These are phyloP conservation scores for Asterophora lycoperdoides DNA, from an alignment of 768 basidiomycete genomes.

Conservation along the genomic window DNA sequence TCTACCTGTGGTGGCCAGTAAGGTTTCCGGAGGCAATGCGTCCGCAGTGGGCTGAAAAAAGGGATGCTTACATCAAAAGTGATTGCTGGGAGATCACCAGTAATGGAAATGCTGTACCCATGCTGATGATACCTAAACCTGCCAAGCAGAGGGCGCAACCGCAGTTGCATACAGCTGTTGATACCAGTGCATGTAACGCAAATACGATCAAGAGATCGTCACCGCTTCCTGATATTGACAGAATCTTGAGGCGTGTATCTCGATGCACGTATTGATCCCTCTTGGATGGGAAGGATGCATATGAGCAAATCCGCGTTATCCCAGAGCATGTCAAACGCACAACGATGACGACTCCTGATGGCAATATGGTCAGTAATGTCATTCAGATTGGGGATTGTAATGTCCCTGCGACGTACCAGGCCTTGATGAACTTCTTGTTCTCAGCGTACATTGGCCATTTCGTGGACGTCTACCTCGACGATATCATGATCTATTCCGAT, in stretches of 20 bases:
- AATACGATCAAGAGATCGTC: not conserved
- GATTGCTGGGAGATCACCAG: no score
- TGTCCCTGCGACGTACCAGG: slow-evolving; percentile 31
- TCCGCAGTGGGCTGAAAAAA: no score
- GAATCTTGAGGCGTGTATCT: not conserved
- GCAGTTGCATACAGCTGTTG: not conserved
- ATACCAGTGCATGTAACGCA: not conserved
- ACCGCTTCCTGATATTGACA: not conserved
- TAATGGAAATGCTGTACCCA: not conserved
- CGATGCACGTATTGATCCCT: not conserved
- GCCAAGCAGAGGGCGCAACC: not conserved
- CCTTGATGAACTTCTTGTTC: slow-evolving; percentile 35
- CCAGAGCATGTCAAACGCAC: not conserved
- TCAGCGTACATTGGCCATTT: slow-evolving; percentile 19
- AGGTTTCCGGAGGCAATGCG: no score
- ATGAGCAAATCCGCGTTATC: not conserved
- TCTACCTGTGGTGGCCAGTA: slow-evolving; percentile 22
- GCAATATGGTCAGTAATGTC: not conserved
- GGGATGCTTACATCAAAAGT: no score
- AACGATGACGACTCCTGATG: not conserved
- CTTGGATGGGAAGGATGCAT: not conserved
- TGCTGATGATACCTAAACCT: not conserved
- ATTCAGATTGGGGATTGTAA: slow-evolving; percentile 6
- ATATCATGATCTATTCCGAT: slow-evolving; percentile 32
- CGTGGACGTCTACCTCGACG: slow-evolving; percentile 5